Evolutionary conservation across 345 rosid species (phyloP).

Genomic region (Brassica juncea): DNA sequence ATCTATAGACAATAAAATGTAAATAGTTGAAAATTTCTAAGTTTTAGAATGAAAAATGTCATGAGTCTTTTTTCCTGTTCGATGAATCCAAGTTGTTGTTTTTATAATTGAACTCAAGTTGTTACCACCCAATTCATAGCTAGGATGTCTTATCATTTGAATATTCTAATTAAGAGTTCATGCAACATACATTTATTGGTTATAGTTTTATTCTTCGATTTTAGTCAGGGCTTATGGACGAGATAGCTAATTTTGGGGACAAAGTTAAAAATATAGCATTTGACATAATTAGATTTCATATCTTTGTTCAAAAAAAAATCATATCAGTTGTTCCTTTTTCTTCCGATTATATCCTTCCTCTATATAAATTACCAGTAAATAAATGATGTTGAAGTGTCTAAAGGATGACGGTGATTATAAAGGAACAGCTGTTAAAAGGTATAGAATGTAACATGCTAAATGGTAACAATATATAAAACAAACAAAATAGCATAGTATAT

Average conservation of each 20-base stretch:
- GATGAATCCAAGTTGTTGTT: not conserved
- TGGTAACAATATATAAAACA: too few species aligned
- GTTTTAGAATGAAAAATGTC: not conserved
- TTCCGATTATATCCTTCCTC: not conserved
- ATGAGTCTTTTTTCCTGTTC: not conserved
- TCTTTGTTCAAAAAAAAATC: not conserved
- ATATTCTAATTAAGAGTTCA: not conserved
- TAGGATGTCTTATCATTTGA: not conserved
- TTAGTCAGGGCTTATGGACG: too few species aligned
- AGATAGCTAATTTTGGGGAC: not conserved
- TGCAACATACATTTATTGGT: not conserved
- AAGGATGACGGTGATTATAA: not conserved
- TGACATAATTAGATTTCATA: not conserved
- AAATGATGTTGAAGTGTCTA: too few species aligned
- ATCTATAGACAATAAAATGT: too few species aligned
- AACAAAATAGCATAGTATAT: too few species aligned
- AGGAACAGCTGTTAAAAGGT: not conserved
- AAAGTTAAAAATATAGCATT: not conserved
- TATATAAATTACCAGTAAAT: too few species aligned
- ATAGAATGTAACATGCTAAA: too few species aligned
- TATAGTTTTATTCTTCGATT: not conserved
- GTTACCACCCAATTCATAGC: not conserved
- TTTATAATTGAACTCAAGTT: not conserved
- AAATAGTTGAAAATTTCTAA: too few species aligned
- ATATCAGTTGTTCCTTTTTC: not conserved